phyloP scores from a whole-genome alignment of 768 basidiomycete genomes.

The Cytidiella melzeri region DNA sequence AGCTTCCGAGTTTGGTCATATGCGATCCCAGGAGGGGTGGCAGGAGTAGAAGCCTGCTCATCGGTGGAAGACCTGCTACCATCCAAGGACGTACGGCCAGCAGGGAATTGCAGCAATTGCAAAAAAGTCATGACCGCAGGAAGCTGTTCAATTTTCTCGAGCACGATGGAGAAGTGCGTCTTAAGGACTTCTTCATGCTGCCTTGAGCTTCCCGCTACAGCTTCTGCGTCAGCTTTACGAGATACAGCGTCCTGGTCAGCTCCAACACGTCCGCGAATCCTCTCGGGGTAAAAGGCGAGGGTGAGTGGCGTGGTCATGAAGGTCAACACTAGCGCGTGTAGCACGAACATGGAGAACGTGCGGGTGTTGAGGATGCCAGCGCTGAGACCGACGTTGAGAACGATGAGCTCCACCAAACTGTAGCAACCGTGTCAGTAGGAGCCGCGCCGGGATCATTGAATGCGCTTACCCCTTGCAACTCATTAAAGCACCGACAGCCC shows the following conservation, averaged over 20 bases:
- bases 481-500: constrained; percentile 85
- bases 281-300: constrained; percentile 66
- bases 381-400: constrained; percentile 79
- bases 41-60: constrained; percentile 26
- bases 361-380: constrained; percentile 58
- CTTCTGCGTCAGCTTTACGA: neutral
- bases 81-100: neutral
- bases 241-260: constrained; percentile 1
- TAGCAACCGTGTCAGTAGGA: neutral
- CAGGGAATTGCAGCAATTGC: constrained; percentile 51
- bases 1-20: neutral
- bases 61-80: constrained; percentile 6
- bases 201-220: neutral
- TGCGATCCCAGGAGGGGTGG: neutral
- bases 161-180: constrained; percentile 62
- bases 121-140: constrained; percentile 78
- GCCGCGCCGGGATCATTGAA: neutral
- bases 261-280: constrained; percentile 39
- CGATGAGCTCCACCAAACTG: constrained; percentile 81
- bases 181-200: constrained; percentile 36
- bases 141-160: constrained; percentile 77
- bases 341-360: constrained; percentile 87
- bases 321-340: constrained; percentile 71
- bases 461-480: constrained; percentile 73
- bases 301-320: constrained; percentile 84